Percentiles rank a stretch among this genome's conserved stretches.
phyloP scores from a whole-genome alignment of 352 stramenopile species.

The Phytophthora cactorum region DNA sequence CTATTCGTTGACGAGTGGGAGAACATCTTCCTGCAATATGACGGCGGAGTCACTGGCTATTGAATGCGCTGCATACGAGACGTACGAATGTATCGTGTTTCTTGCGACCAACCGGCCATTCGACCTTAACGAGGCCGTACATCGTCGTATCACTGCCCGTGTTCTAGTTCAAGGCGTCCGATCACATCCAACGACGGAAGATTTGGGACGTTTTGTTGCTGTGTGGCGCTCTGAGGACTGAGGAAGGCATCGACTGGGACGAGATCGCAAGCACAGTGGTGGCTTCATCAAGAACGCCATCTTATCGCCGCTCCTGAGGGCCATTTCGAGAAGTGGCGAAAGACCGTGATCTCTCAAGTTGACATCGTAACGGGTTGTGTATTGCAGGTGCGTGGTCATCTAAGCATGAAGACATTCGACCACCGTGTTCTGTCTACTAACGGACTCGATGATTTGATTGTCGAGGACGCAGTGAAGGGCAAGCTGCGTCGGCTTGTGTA shows the following conservation, averaged over 20 bases:
- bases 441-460: constrained; percentile 77
- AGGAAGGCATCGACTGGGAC: constrained; percentile 83
- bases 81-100: constrained; percentile 90
- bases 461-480: constrained; percentile 66
- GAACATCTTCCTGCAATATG: constrained; percentile 88
- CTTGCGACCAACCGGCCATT: constrained; percentile 89
- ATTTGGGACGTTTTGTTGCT: constrained; percentile 87
- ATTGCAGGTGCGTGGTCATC: constrained; percentile 86
- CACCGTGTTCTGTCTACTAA: constrained; percentile 82
- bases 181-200: constrained; percentile 80
- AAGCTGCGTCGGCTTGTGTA: constrained; percentile 75
- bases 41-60: constrained; percentile 72
- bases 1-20: constrained; percentile 93
- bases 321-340: constrained; percentile 67
- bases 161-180: constrained; percentile 88
- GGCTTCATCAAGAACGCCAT: constrained; percentile 94
- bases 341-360: constrained; percentile 74
- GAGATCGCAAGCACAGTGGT: constrained; percentile 85
- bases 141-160: constrained; percentile 88
- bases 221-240: constrained; percentile 50
- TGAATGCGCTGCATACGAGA: constrained; percentile 89
- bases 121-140: constrained; percentile 90
- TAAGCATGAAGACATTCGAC: constrained; percentile 92
- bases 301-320: constrained; percentile 80
- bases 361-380: constrained; percentile 84